Base-by-base conservation (phyloP, 1,284 basidiomycete species). In the Inonotus obliquus region DNA sequence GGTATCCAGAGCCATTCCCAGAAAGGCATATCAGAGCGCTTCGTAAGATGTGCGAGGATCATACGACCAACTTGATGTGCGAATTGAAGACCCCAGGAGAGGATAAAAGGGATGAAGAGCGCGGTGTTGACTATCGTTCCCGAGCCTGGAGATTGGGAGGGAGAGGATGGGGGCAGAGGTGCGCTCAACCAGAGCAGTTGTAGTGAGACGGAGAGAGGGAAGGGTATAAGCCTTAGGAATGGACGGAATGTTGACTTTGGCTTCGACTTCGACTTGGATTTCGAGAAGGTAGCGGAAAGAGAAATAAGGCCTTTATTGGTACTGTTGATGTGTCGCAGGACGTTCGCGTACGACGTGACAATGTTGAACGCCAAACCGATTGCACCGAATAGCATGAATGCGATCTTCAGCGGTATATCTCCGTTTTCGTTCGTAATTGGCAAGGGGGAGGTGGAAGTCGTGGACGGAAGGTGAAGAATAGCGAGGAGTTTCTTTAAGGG, bases 41-140 rank as follows among this genome's bases (percentile, higher is more conserved):
- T 86, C 56, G 94, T 96, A 45, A 98, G 87, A 74, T 99, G 96
- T 0, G 95, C 93, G 38, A 98, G 77, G 71, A 98, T 98, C 76
- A 98, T 91, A 67, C 91, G 80, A 39, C 94, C 93, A 49, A 98
- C 96, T 69, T 90, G 87, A 72, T 93, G 89, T 21, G 90, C 86
- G 66, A 93, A 94, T 69, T 89, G 86, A 54, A 94, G 75, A 23
- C 93, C 96, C 94, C 95, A 98, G 49, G 89, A 89, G 66, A 86
- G 87, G 19, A 96, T 74, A 79, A 96, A 96, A 0, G 95, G 93
- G 4, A 98, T 75, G 69, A 98, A 87, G 21, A 89, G 79, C 1
- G 85, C 76, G 53, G 76, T 76, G 63, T 77, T 73, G 2, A 82
- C 73, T 57, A 79, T 70, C 32, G 67, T 84, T 44, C 7, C 17